Percentiles rank a stretch among this genome's conserved stretches.
Conservation (phyloP, 331 rosid genomes). For the Arachis monticola region DNA sequence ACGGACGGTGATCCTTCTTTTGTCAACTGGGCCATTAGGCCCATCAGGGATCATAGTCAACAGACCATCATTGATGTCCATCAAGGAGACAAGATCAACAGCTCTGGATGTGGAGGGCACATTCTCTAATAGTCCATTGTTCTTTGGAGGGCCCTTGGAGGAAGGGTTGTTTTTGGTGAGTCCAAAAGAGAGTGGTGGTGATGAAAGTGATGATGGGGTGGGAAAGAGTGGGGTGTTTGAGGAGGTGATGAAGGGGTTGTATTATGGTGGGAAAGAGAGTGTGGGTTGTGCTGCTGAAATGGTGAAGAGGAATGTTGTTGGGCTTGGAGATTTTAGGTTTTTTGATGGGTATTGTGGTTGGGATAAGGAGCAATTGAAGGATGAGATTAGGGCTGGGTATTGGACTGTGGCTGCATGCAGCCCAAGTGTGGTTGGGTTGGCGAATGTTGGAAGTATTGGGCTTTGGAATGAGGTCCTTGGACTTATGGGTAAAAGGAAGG, state of each 20-base stretch:
- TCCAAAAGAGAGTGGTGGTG: slow-evolving; percentile 44
- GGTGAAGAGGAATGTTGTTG: slow-evolving; percentile 67
- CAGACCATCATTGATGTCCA: slow-evolving; percentile 65
- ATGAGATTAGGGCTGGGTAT: slow-evolving; percentile 67
- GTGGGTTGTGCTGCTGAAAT: slow-evolving; percentile 80
- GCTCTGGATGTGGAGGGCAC: slow-evolving; percentile 60
- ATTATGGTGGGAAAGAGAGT: slow-evolving; percentile 71
- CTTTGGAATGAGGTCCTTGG: slow-evolving; percentile 73
- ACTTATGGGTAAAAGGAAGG: slow-evolving; percentile 69
- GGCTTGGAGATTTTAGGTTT: slow-evolving; percentile 66
- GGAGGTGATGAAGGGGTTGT: slow-evolving; percentile 79
- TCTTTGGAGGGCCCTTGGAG: slow-evolving; percentile 83
- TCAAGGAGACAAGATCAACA: slow-evolving; percentile 72
- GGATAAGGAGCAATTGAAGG: slow-evolving; percentile 67
- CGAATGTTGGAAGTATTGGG: slow-evolving; percentile 52
- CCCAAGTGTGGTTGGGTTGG: slow-evolving; percentile 44
- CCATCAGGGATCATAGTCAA: slow-evolving; percentile 76
- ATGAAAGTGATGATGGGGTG: slow-evolving; percentile 29
- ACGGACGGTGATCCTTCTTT: slow-evolving; percentile 62
- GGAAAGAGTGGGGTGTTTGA: slow-evolving; percentile 68
- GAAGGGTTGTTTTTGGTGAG: slow-evolving; percentile 63
- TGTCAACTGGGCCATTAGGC: slow-evolving; percentile 70
- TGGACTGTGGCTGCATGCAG: slow-evolving; percentile 85
- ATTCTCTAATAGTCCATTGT: slow-evolving; percentile 66
- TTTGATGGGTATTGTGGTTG: slow-evolving; percentile 93